phyloP scores from a whole-genome alignment of 2,329 filamentous ascomycete genomes.

The Venturia carpophila region DNA sequence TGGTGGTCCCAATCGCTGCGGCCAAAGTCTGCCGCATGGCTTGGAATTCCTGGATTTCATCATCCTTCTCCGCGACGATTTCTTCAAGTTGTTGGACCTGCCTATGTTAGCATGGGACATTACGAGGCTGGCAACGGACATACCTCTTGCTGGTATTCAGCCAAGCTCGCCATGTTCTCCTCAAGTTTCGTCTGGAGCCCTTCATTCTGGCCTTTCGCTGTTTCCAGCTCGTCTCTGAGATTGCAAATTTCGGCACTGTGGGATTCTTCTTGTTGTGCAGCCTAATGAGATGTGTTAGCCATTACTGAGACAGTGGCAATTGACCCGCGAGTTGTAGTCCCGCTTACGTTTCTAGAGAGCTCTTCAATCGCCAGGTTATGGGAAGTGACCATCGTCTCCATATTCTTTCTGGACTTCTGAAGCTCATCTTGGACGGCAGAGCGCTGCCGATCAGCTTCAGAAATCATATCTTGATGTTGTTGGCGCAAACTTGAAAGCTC shows the following conservation, averaged over 20 bases:
- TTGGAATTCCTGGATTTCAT: slow-evolving; percentile 22
- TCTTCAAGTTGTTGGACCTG: slow-evolving; percentile 23
- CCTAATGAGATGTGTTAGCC: background rate
- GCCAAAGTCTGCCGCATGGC: background rate
- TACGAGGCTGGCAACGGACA: background rate
- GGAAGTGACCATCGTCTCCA: background rate
- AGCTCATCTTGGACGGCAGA: background rate
- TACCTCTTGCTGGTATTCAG: slow-evolving; percentile 8
- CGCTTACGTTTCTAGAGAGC: background rate
- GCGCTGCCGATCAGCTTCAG: background rate
- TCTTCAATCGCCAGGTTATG: background rate
- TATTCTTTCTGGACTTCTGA: background rate
- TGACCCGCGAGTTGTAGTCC: background rate
- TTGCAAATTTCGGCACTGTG: background rate
- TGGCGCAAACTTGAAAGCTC: background rate
- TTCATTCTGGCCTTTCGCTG: background rate
- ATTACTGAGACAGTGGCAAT: background rate
- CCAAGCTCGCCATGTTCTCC: background rate
- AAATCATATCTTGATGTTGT: background rate
- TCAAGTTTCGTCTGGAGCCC: background rate
- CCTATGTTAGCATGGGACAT: background rate
- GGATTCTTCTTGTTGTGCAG: slow-evolving; percentile 4
- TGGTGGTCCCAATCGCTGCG: background rate
- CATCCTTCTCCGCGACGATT: slow-evolving; percentile 26
- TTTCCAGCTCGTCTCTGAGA: background rate